A percentile compares a stretch with the other conserved stretches of the same genome.
Conservation (phyloP, 2,329 filamentous ascomycete species). For the Cercospora nicotianae region DNA sequence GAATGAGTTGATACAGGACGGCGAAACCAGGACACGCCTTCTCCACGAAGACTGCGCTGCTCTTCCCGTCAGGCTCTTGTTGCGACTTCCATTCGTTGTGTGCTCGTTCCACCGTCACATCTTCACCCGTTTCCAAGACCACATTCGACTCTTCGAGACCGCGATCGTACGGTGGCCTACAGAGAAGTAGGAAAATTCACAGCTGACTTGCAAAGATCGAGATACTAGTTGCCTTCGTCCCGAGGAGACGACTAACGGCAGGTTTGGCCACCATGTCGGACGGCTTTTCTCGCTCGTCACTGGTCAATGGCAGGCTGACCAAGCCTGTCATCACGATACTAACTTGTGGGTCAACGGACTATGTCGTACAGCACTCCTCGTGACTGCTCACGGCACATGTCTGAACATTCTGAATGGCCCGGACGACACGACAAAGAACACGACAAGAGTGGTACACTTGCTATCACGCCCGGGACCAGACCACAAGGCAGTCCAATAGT, state of each 20-base stretch:
- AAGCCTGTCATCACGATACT: neutral
- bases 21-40: neutral
- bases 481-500: neutral
- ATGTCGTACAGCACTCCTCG: neutral
- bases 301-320: neutral
- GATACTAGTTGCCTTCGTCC: neutral
- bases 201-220: neutral
- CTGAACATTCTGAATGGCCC: neutral
- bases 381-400: neutral
- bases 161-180: neutral
- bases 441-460: constrained; percentile 3
- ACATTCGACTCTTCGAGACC: neutral
- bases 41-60: neutral
- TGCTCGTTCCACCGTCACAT: neutral
- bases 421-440: neutral
- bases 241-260: neutral
- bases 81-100: neutral
- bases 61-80: neutral
- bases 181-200: neutral
- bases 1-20: neutral
- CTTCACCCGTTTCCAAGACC: neutral
- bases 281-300: neutral
- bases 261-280: neutral
- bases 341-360: neutral
- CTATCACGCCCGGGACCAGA: constrained; percentile 2